Evolutionary conservation across 495 filamentous ascomycete species (phyloP).

Genomic region (Aspergillus mulundensis): DNA sequence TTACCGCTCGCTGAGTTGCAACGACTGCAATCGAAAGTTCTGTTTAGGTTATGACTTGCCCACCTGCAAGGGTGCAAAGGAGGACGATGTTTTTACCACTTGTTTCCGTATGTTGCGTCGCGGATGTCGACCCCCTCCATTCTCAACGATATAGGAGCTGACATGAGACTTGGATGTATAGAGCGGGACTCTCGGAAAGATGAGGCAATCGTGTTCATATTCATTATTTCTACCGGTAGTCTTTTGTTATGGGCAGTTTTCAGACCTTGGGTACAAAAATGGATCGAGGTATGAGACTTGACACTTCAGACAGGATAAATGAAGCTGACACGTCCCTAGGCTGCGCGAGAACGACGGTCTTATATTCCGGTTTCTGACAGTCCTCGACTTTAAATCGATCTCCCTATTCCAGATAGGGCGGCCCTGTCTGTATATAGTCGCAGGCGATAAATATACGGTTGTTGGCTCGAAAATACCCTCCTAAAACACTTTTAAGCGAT

Average conservation of each 20-base stretch:
- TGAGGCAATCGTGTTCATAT: constrained; percentile 85
- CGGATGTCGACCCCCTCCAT: not conserved
- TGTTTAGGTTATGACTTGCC: constrained; percentile 81
- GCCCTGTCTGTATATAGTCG: constrained; percentile 8
- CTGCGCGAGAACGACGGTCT: constrained; percentile 40
- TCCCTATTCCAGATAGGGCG: not conserved
- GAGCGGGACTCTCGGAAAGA: constrained; percentile 88
- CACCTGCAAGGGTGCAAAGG: constrained; percentile 78
- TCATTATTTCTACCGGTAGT: constrained; percentile 81
- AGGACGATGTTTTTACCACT: constrained; percentile 81
- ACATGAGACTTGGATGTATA: constrained; percentile 29
- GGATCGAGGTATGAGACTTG: constrained; percentile 45
- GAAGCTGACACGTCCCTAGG: constrained; percentile 23
- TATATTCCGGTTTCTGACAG: constrained; percentile 41
- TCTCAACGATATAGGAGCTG: constrained; percentile 1
- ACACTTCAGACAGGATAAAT: not conserved
- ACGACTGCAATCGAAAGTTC: constrained; percentile 86
- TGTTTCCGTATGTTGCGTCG: constrained; percentile 68
- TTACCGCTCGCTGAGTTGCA: constrained; percentile 56
- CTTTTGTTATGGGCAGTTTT: constrained; percentile 75
- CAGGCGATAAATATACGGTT: constrained; percentile 3
- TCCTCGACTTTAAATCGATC: constrained; percentile 9
- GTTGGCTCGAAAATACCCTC: not conserved
- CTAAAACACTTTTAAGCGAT: not conserved
- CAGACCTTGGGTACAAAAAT: constrained; percentile 60